Conservation (phyloP, 2,329 filamentous ascomycete species). For the Fusarium anthophilum region DNA sequence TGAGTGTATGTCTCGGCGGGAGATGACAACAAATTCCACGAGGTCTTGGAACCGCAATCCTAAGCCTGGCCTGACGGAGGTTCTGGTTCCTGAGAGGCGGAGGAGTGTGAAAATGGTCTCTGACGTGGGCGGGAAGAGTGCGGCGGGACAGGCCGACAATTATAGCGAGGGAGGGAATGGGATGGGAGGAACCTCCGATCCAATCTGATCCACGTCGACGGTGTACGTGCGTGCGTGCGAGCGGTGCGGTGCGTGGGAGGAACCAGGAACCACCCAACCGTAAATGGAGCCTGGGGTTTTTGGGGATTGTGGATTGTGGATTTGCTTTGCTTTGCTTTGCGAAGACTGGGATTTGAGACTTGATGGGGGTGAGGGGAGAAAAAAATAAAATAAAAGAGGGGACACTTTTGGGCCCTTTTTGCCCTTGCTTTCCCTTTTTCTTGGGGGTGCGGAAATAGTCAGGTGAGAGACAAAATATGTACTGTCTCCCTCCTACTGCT, state of each 20-base stretch:
- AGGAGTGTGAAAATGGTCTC: slow-evolving; percentile 34
- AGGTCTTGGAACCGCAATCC: slow-evolving; percentile 36
- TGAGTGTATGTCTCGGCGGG: slow-evolving; percentile 34
- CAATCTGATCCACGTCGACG: slow-evolving; percentile 32
- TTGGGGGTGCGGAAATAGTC: slow-evolving; percentile 36
- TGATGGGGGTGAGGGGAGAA: slow-evolving; percentile 30
- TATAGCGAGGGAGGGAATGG: slow-evolving; percentile 37
- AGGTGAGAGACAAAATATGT: slow-evolving; percentile 32
- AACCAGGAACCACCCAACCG: slow-evolving; percentile 39
- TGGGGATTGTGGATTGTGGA: slow-evolving; percentile 35
- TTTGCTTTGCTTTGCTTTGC: slow-evolving; percentile 21
- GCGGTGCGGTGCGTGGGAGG: slow-evolving; percentile 16
- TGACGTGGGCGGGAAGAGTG: slow-evolving; percentile 36
- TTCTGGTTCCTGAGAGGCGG: slow-evolving; percentile 28
- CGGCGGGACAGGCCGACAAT: slow-evolving; percentile 39
- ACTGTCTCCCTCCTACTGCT: slow-evolving; percentile 15
- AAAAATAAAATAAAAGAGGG: slow-evolving; percentile 28
- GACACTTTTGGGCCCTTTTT: slow-evolving; percentile 27
- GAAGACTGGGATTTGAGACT: slow-evolving; percentile 30
- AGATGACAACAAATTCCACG: slow-evolving; percentile 41
- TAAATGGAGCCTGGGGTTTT: slow-evolving; percentile 37
- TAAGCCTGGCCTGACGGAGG: slow-evolving; percentile 27
- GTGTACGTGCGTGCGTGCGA: slow-evolving; percentile 1
- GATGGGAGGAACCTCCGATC: slow-evolving; percentile 36
- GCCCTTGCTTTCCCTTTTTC: slow-evolving; percentile 12